Base-by-base conservation (phyloP, 176 grass and related monocot genomes). In the Phoenix roebelenii region DNA sequence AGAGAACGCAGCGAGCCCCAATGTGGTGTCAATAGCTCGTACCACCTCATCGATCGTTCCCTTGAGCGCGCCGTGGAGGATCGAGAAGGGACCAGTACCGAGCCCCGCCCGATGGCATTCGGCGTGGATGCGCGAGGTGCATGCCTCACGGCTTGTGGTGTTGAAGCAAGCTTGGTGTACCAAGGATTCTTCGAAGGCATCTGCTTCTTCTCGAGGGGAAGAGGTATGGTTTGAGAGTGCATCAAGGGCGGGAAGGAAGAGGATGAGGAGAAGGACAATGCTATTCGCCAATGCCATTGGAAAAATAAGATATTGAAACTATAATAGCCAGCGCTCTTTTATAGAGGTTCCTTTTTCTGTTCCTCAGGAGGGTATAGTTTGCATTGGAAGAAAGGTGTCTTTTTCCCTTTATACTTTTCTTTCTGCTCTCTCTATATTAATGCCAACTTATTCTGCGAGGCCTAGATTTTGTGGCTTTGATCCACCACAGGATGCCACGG, bases 101-200 rank as follows among this genome's bases (percentile, higher is more conserved):
- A 61, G 74, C 3, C 68, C 71, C 18, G 59, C 58, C 9, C 78
- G 67, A 4, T 62, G 18, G 9, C 71, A 74, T 7, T 74, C 83
- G 39, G 58, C 74, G 60, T 70, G 65, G 71, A 96, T 68, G 22
- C 87, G 87, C 25, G 75, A 55, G 32, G 77, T 59, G 70, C 92
- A 96, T 0, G 72, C 65, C 9, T 54, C 59, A 23, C 15, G 53
- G 25, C 64, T 65, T 2, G 66, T 26, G 1, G 63, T 80, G 69
- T 97, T 88, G 65, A 97, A 78, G 78, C 92, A 97, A 48, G 92
- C 92, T 78, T 91, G 87, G 28, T 64, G 84, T 12, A 97, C 58
- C 56, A 97, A 77, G 15, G 81, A 80, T 5, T 68, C 69, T 72
- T 97, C 92, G 64, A 88, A 97, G 61, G 87, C 73, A 66, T 83